Evolutionary conservation across 140 eudicot species (phyloP).

Genomic region (Cichorium intybus): DNA sequence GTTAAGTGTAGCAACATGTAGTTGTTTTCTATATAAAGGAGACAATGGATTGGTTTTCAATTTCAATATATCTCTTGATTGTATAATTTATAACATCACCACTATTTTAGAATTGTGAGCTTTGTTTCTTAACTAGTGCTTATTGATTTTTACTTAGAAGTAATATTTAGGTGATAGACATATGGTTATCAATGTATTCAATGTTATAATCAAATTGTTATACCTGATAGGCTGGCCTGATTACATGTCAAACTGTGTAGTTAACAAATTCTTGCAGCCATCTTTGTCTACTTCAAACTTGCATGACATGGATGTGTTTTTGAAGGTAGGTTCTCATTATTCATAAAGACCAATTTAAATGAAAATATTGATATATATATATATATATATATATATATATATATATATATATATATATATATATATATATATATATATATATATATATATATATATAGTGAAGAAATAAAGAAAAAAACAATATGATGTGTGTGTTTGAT

Average conservation of each 20-base stretch:
- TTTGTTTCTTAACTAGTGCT: constrained; percentile 4
- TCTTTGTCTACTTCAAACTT: constrained; percentile 82
- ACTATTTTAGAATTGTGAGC: neutral
- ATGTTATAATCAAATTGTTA: constrained; percentile 3
- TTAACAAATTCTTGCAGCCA: constrained; percentile 54
- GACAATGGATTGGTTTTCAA: neutral
- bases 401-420: no score
- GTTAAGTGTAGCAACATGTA: constrained; percentile 9
- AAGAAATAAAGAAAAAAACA: no score
- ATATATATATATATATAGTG: no score
- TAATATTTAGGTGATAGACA: constrained; percentile 9
- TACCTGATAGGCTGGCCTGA: constrained; percentile 18
- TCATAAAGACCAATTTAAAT: neutral
- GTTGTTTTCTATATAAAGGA: neutral
- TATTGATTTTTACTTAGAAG: neutral
- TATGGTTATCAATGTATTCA: constrained; percentile 2
- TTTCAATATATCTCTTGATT: neutral
- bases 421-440: no score
- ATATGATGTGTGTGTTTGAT: no score
- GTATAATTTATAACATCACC: neutral
- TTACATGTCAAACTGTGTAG: constrained; percentile 20
- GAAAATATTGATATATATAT: neutral
- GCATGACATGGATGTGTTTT: constrained; percentile 87
- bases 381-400: no score
- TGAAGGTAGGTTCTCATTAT: constrained; percentile 61